Conservation (phyloP, 1,284 basidiomycete species). For the Inonotus obliquus region DNA sequence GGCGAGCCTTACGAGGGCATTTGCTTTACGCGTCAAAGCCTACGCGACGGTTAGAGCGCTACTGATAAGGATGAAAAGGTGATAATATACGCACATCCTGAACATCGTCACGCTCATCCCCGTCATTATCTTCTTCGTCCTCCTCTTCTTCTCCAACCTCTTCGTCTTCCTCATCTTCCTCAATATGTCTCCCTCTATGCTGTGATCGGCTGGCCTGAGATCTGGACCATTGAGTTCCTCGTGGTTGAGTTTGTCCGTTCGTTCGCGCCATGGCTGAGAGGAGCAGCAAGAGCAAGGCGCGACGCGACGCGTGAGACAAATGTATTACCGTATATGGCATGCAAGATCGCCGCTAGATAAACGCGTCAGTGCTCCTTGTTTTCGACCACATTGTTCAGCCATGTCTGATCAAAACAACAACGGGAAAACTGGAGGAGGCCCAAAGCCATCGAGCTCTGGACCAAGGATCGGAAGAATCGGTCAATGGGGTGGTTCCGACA, state of each 20-base stretch:
- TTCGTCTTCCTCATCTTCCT: constrained; percentile 20
- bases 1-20: constrained; percentile 66
- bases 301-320: background rate
- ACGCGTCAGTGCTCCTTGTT: background rate
- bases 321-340: background rate
- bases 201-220: constrained; percentile 10
- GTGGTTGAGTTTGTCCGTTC: constrained; percentile 9
- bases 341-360: background rate
- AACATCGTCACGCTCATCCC: constrained; percentile 22
- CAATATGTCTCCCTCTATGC: constrained; percentile 8
- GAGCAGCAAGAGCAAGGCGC: too few relatives aligned
- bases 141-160: constrained; percentile 29
- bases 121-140: constrained; percentile 28
- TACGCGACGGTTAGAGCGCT: constrained; percentile 26
- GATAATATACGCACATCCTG: constrained; percentile 17
- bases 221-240: constrained; percentile 3
- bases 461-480: constrained; percentile 19
- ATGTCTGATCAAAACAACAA: constrained; percentile 12
- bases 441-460: constrained; percentile 5
- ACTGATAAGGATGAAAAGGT: background rate
- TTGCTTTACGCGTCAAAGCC: constrained; percentile 55
- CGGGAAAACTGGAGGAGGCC: background rate
- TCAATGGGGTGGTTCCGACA: constrained; percentile 12
- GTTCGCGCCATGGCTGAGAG: constrained; percentile 5
- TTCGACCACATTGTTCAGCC: background rate